Evolutionary conservation across 106 monocot genomes (phyloP).

Genomic region (Narthecium ossifragum): DNA sequence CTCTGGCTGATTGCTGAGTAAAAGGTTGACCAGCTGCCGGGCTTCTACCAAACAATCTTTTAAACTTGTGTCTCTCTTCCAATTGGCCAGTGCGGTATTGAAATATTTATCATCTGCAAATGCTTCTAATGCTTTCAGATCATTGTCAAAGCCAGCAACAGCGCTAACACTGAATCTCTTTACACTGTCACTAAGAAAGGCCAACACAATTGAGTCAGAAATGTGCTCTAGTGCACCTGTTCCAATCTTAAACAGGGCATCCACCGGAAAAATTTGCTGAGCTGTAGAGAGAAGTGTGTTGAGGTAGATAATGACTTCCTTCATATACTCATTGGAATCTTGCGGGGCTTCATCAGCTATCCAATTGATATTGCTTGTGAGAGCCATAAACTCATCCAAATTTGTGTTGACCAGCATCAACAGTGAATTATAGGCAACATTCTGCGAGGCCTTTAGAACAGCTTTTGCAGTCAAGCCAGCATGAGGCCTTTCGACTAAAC

Average conservation of each 20-base stretch:
- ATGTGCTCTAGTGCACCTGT: slow-evolving; percentile 48
- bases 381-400: slow-evolving; percentile 46
- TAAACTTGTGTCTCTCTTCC: slow-evolving; percentile 42
- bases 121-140: slow-evolving; percentile 48
- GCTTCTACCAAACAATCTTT: slow-evolving; percentile 52
- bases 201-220: slow-evolving; percentile 44
- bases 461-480: slow-evolving; percentile 44
- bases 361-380: slow-evolving; percentile 52
- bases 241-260: slow-evolving; percentile 42
- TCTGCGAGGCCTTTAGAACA: slow-evolving; percentile 53
- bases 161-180: slow-evolving; percentile 60
- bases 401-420: slow-evolving; percentile 35
- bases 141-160: slow-evolving; percentile 54
- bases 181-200: slow-evolving; percentile 50
- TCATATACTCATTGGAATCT: slow-evolving; percentile 57
- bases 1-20: slow-evolving; percentile 65
- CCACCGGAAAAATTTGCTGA: slow-evolving; percentile 43
- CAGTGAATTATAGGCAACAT: slow-evolving; percentile 42
- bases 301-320: slow-evolving; percentile 42
- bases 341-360: slow-evolving; percentile 48
- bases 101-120: slow-evolving; percentile 52
- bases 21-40: slow-evolving; percentile 57
- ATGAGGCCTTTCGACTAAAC: slow-evolving; percentile 42
- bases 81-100: slow-evolving; percentile 22
- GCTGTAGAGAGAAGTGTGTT: slow-evolving; percentile 34